Percentiles rank a stretch among this genome's conserved stretches.
These are phyloP conservation scores for Lithospermum erythrorhizon DNA, from an alignment of 257 asterid genomes.

Conservation along the genomic window DNA sequence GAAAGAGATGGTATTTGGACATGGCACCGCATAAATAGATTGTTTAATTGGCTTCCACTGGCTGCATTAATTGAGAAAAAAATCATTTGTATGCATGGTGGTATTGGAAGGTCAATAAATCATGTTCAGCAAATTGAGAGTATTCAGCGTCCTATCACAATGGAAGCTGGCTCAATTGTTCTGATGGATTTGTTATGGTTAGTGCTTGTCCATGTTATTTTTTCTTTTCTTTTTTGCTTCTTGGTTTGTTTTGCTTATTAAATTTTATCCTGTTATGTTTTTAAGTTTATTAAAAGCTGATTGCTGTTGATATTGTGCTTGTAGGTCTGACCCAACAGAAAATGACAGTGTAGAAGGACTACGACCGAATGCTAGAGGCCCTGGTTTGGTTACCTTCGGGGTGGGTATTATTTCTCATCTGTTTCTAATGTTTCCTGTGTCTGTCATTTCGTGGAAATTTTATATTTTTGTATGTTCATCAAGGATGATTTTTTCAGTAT, in stretches of 20 bases:
- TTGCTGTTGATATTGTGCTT: conserved; percentile 18
- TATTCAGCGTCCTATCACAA: conserved; percentile 94
- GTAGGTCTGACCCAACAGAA: conserved; percentile 99
- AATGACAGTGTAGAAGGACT: conserved; percentile 98
- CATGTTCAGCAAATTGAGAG: conserved; percentile 90
- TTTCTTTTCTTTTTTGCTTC: neutral
- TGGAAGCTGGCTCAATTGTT: conserved; percentile 98
- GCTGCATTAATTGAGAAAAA: conserved; percentile 96
- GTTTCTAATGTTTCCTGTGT: conserved; percentile 1
- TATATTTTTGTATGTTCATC: neutral
- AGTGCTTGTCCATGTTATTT: conserved; percentile 18
- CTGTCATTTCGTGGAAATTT: neutral
- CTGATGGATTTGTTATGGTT: conserved; percentile 97
- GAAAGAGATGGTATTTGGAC: conserved; percentile 99
- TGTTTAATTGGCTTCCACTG: conserved; percentile 98
- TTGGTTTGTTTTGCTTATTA: neutral
- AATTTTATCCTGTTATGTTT: conserved; percentile 1
- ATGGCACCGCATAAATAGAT: conserved; percentile 91
- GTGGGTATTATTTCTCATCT: conserved; percentile 32
- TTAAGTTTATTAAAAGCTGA: conserved; percentile 3
- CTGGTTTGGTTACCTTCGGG: conserved; percentile 99
- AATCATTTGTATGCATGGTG: conserved; percentile 98
- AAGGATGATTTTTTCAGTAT: neutral
- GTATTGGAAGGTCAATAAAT: conserved; percentile 96
- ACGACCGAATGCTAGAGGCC: conserved; percentile 99